phyloP scores from a whole-genome alignment of 768 basidiomycete species.

The Mrakia hoshinonis region DNA sequence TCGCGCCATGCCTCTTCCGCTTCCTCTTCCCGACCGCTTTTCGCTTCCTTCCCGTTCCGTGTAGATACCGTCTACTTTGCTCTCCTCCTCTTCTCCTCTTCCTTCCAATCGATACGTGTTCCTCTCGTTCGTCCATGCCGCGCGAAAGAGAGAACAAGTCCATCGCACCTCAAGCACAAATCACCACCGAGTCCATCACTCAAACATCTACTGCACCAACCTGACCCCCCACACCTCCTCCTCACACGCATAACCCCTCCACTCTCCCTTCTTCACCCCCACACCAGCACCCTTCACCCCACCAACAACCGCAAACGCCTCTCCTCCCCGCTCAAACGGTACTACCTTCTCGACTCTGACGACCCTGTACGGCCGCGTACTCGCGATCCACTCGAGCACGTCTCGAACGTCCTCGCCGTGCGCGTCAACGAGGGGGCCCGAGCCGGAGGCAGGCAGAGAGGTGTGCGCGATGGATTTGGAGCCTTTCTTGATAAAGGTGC shows the following conservation, averaged over 20 bases:
- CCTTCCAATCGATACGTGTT: too few species aligned
- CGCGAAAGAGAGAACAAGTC: too few species aligned
- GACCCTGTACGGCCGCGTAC: conserved; percentile 25
- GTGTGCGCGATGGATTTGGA: conserved; percentile 32
- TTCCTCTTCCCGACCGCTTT: too few species aligned
- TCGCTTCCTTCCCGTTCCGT: too few species aligned
- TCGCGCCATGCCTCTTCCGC: too few species aligned
- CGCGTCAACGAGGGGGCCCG: conserved; percentile 29
- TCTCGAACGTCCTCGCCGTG: conserved; percentile 32
- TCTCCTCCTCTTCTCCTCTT: too few species aligned
- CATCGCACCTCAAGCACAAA: too few species aligned
- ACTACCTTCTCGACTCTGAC: conserved; percentile 26
- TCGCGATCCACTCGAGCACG: conserved; percentile 33
- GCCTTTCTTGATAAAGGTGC: conserved; percentile 35
- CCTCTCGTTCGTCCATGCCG: too few species aligned
- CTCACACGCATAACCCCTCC: conserved; percentile 22
- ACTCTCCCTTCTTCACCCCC: too few species aligned
- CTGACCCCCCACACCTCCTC: conserved; percentile 26
- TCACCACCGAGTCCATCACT: too few species aligned
- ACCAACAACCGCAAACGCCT: conserved; percentile 28
- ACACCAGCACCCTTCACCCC: neutral
- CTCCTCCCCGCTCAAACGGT: conserved; percentile 25
- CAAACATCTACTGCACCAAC: conserved; percentile 6
- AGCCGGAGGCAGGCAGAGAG: conserved; percentile 22
- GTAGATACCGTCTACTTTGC: too few species aligned